Percentiles rank a stretch among this genome's conserved stretches.
phyloP scores from a whole-genome alignment of 208 protist genomes.

The Tetramitus jugosus region DNA sequence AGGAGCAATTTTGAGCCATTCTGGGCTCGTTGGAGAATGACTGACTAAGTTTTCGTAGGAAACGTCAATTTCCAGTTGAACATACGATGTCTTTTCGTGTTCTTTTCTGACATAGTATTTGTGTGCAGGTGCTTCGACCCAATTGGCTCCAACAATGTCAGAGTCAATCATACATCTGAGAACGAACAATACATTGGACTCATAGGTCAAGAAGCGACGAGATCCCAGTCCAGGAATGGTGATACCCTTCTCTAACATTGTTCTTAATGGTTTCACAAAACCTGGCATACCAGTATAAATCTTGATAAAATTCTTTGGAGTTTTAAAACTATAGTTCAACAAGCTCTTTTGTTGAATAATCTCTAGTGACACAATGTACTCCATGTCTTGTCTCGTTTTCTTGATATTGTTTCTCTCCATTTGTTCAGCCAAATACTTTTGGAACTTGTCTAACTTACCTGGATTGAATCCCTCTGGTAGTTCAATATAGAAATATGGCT shows the following conservation, averaged over 20 bases:
- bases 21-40: constrained; percentile 53
- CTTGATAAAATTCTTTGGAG: neutral
- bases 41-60: constrained; percentile 33
- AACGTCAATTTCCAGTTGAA: constrained; percentile 80
- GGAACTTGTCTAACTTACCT: neutral
- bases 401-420: neutral
- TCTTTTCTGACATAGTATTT: constrained; percentile 42
- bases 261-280: neutral
- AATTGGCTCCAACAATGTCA: constrained; percentile 84
- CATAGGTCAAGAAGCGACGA: constrained; percentile 81
- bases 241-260: constrained; percentile 13
- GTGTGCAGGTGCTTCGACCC: constrained; percentile 71
- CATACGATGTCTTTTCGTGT: constrained; percentile 24
- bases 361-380: neutral
- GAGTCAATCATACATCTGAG: constrained; percentile 97
- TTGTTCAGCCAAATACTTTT: neutral
- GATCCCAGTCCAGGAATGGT: neutral
- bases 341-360: neutral
- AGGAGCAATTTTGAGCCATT: constrained; percentile 91
- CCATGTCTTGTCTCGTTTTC: neutral
- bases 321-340: constrained; percentile 6
- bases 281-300: constrained; percentile 9
- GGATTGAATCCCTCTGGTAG: constrained; percentile 33
- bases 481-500: constrained; percentile 57
- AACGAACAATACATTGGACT: constrained; percentile 96